Percentiles rank a stretch among this genome's conserved stretches.
These are phyloP conservation scores for Aspergillus heteromorphus DNA, from an alignment of 495 filamentous ascomycete genomes.

Conservation along the genomic window DNA sequence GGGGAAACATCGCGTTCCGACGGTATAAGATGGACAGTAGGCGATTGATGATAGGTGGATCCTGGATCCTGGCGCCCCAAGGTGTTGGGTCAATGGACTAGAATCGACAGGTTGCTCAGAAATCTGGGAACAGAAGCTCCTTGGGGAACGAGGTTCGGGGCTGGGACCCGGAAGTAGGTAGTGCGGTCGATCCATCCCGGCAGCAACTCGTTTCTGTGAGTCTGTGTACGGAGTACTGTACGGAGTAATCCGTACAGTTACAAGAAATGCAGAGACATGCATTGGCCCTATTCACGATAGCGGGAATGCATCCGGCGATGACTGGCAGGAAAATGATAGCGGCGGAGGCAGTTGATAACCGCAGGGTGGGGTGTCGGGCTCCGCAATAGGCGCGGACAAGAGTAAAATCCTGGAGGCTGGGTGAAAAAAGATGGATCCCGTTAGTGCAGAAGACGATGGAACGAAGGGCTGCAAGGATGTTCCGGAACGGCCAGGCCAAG, in stretches of 20 bases:
- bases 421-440: slow-evolving; percentile 10
- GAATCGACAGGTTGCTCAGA: slow-evolving; percentile 12
- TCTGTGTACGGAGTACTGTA: slow-evolving; percentile 1
- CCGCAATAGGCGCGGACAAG: slow-evolving; percentile 23
- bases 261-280: slow-evolving; percentile 11
- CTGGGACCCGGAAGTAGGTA: slow-evolving; percentile 19
- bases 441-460: slow-evolving; percentile 14
- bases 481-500: slow-evolving; percentile 1
- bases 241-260: slow-evolving; percentile 11
- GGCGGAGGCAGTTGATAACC: slow-evolving; percentile 23
- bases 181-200: slow-evolving; percentile 20
- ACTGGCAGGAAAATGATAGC: slow-evolving; percentile 21
- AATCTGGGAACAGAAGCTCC: slow-evolving; percentile 21
- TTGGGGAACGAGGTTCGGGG: slow-evolving; percentile 27
- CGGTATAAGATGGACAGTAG: slow-evolving; percentile 9
- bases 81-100: slow-evolving; percentile 27
- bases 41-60: slow-evolving; percentile 24
- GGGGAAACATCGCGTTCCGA: slow-evolving; percentile 14
- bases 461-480: slow-evolving; percentile 13
- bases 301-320: slow-evolving; percentile 19
- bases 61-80: slow-evolving; percentile 21
- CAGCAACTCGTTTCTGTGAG: slow-evolving; percentile 7
- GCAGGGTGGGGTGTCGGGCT: slow-evolving; percentile 22
- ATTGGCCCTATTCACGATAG: slow-evolving; percentile 24
- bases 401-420: slow-evolving; percentile 24